These are phyloP conservation scores for Penicillium argentinense DNA, from an alignment of 495 filamentous ascomycete species.

Conservation along the genomic window DNA sequence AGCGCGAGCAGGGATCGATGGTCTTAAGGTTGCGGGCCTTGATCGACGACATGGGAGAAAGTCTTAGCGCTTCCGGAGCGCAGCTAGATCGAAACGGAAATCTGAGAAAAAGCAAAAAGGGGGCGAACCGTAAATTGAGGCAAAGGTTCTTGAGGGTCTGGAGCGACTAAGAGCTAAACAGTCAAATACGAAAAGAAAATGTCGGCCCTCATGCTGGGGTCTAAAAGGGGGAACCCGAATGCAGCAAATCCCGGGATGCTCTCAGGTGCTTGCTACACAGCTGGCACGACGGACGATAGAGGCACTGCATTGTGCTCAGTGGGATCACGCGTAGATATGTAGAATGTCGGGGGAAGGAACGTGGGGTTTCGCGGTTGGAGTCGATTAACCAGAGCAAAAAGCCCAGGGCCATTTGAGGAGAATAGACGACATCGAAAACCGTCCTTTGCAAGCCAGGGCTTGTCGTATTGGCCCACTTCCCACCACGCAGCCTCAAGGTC, in stretches of 20 bases:
- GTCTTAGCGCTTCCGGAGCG: conserved; percentile 21
- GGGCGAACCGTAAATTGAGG: conserved; percentile 13
- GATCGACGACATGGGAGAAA: conserved; percentile 22
- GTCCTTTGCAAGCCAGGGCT: conserved; percentile 1
- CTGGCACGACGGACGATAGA: neutral
- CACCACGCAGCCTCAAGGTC: conserved; percentile 17
- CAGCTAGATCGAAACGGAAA: conserved; percentile 29
- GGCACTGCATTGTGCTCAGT: neutral
- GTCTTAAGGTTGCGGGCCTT: conserved; percentile 12
- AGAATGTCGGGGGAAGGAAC: neutral
- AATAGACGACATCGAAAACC: no score
- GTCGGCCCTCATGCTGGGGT: conserved; percentile 1
- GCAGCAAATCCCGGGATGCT: neutral
- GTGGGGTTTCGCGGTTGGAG: conserved; percentile 14
- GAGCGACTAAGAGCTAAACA: neutral
- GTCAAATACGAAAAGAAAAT: neutral
- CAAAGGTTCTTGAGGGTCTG: neutral
- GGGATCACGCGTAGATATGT: no score
- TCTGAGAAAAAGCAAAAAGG: conserved; percentile 16
- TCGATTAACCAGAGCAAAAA: neutral
- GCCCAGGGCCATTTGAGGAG: neutral
- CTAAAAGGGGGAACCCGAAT: neutral
- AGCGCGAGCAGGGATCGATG: conserved; percentile 13
- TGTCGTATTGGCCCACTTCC: conserved; percentile 8
- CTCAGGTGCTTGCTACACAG: neutral